Conservation (phyloP, 352 stramenopile species). For the Phytophthora idaei region DNA sequence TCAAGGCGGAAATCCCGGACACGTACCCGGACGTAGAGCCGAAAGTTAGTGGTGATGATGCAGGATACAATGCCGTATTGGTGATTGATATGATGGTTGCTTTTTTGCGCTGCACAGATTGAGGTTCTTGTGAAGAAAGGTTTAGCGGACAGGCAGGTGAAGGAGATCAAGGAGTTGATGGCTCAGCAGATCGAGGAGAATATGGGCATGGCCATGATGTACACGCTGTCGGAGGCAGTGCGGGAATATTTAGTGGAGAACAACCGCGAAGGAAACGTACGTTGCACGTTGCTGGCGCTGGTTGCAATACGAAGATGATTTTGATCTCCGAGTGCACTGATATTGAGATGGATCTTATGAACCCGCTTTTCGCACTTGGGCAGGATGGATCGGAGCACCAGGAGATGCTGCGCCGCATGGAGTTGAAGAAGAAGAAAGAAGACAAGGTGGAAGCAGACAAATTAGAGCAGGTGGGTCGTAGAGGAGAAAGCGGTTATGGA, state of each 20-base stretch:
- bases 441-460: constrained; percentile 63
- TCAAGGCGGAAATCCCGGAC: constrained; percentile 77
- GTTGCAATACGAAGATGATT: not conserved
- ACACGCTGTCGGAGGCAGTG: constrained; percentile 82
- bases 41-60: constrained; percentile 36
- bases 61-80: not conserved
- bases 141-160: constrained; percentile 76
- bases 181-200: constrained; percentile 76
- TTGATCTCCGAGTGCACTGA: too few relatives aligned
- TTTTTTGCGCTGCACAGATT: constrained; percentile 37
- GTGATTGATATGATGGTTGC: not conserved
- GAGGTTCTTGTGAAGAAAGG: constrained; percentile 83
- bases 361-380: constrained; percentile 4
- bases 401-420: constrained; percentile 86
- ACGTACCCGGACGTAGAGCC: constrained; percentile 84
- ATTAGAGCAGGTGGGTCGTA: constrained; percentile 41
- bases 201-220: constrained; percentile 89
- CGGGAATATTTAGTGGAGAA: constrained; percentile 90
- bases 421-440: constrained; percentile 83
- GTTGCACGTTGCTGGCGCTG: constrained; percentile 10
- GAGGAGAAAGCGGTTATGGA: not conserved
- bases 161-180: constrained; percentile 77
- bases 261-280: constrained; percentile 84
- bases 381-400: constrained; percentile 89
- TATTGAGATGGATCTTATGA: constrained; percentile 15